Evolutionary conservation across 345 rosid genomes (phyloP).

Genomic region (Anacardium occidentale): DNA sequence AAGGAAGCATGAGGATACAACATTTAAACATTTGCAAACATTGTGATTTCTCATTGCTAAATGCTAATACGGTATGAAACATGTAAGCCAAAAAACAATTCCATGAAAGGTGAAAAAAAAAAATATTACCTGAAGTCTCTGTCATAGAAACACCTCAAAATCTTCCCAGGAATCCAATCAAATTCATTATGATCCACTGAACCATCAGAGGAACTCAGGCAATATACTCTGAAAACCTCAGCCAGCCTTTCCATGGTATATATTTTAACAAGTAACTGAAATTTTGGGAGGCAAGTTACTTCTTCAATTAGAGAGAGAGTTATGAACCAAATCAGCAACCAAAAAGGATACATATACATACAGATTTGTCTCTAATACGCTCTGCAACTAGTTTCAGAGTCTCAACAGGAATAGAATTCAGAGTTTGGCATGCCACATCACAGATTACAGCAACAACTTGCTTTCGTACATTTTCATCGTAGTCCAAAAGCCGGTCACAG

Average conservation of each 20-base stretch:
- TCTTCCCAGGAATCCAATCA: constrained; percentile 97
- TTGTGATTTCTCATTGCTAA: not conserved
- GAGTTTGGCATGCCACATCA: constrained; percentile 70
- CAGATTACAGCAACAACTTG: constrained; percentile 90
- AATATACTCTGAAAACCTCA: constrained; percentile 69
- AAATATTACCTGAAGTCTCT: constrained; percentile 79
- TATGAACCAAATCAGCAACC: constrained; percentile 12
- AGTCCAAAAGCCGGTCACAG: constrained; percentile 94
- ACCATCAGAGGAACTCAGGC: constrained; percentile 48
- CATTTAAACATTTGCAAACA: not conserved
- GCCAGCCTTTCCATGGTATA: constrained; percentile 87
- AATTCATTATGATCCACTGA: constrained; percentile 46
- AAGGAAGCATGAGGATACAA: not conserved
- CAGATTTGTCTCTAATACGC: constrained; percentile 96
- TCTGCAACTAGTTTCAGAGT: constrained; percentile 78
- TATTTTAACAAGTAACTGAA: constrained; percentile 80
- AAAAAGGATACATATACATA: constrained; percentile 38
- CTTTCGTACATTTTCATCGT: constrained; percentile 93
- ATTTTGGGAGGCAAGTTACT: constrained; percentile 17
- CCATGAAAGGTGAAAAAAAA: not conserved
- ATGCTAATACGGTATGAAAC: constrained; percentile 6
- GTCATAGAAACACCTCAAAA: constrained; percentile 90
- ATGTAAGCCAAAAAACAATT: not conserved
- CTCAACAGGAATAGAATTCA: constrained; percentile 62
- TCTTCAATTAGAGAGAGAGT: not conserved